Base-by-base conservation (phyloP, 495 filamentous ascomycete species). In the Penicillium paradoxum region DNA sequence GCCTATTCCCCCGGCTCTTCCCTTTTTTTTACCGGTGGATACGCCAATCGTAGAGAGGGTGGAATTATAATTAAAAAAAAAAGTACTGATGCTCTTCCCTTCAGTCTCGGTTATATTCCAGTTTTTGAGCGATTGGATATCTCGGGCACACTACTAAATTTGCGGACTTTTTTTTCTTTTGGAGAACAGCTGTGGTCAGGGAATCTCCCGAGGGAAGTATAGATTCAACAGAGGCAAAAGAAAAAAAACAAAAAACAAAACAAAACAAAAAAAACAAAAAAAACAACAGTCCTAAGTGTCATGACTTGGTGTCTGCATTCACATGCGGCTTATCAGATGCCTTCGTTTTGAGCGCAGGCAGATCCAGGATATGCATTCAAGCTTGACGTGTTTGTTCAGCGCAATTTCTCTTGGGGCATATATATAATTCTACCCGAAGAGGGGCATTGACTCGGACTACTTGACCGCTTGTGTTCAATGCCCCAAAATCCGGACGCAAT, bases 321-420 rank as follows among this genome's bases (percentile, higher is more conserved):
- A 45, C 53, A 52, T 54, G 56, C 53, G 37, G 45, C 37, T 52
- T 22, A 57, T 62, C 62, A 57, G 58, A 65, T 65, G 37, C 49
- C 43, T 60, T 54, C 33, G 54, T 34, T 51, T 14, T 34, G 54
- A 48, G n/a, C n/a, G n/a, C n/a, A 50, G 37, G 33, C 58, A 55
- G 41, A 57, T 59, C 55, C 61, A 47, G 62, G 59, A 65, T 59
- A 65, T 65, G 56, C 58, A 62, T 50, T 41, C 41, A 32, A 17
- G 40, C 9, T 22, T 24, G 44, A 44, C 34, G 29, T 55, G 45
- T 45, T 40, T 19, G 24, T n/a, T n/a, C n/a, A n/a, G n/a, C n/a
- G n/a, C 24, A 7, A 3, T 18, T 32, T 19, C 32, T 42, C 22
- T 7, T 24, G 7, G 14, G 21, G 43, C 27, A 40, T 25, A 25